These are phyloP conservation scores for Botrytis squamosa DNA, from an alignment of 2,329 filamentous ascomycete genomes.

Conservation along the genomic window DNA sequence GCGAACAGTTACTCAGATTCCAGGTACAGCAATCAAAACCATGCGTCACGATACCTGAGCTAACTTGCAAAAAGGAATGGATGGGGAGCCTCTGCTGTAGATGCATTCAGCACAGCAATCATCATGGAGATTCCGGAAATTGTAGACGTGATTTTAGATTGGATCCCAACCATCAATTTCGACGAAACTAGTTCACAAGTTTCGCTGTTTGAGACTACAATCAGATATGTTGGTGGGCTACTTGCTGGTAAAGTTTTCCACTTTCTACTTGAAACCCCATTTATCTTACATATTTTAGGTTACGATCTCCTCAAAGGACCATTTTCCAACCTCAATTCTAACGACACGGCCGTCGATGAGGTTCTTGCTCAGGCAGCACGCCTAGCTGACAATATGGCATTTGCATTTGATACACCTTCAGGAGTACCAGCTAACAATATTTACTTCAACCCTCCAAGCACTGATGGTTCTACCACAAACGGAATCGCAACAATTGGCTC, in stretches of 20 bases:
- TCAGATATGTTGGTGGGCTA: slow-evolving; percentile 80
- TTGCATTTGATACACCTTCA: slow-evolving; percentile 73
- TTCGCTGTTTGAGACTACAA: slow-evolving; percentile 86
- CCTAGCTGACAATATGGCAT: slow-evolving; percentile 71
- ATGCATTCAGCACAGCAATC: slow-evolving; percentile 76
- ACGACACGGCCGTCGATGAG: slow-evolving; percentile 48
- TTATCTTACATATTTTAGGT: slow-evolving; percentile 40
- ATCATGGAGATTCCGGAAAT: slow-evolving; percentile 70
- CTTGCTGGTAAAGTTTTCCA: slow-evolving; percentile 60
- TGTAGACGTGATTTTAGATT: slow-evolving; percentile 68
- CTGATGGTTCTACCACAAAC: slow-evolving; percentile 56
- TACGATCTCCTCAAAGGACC: slow-evolving; percentile 74
- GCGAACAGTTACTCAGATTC: slow-evolving; percentile 66
- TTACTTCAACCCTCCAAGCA: slow-evolving; percentile 53
- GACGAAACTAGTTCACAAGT: slow-evolving; percentile 56
- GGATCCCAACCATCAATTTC: slow-evolving; percentile 71
- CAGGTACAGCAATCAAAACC: slow-evolving; percentile 51
- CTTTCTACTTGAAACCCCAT: not conserved
- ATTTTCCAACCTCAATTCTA: slow-evolving; percentile 50
- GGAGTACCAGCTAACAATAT: slow-evolving; percentile 74
- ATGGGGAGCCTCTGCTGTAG: slow-evolving; percentile 82
- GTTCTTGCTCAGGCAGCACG: slow-evolving; percentile 65
- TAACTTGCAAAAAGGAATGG: slow-evolving; percentile 58
- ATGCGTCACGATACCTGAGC: slow-evolving; percentile 8
- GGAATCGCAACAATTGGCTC: slow-evolving; percentile 76